Evolutionary conservation across 805 yeast genomes (phyloP), one percentile per base, ranked within the genome.

Genomic region (Candida endomychidarum): DNA sequence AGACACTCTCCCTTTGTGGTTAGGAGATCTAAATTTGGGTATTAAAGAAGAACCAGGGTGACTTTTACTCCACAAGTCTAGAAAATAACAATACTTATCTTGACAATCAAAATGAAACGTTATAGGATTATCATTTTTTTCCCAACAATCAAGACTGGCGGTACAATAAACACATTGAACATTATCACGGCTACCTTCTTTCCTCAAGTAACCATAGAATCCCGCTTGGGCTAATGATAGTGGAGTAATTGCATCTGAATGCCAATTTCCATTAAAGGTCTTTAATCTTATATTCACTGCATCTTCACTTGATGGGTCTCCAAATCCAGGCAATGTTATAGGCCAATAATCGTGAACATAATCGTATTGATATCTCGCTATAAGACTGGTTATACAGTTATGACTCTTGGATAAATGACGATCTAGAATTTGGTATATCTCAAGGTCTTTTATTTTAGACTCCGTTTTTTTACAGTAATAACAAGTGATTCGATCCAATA

Each of bases 51-150:
- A 32, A 14, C 4, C 25, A 4, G 35, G 19, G 12, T 32, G 35
- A 10, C 10, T 19, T 32, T 34, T 14, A 17, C 22, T 24, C 28
- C 29, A 34, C 15, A 34, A 24, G 8, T 34, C 29, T 17, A 34
- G 19, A 18, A 34, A 34, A 21, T 23, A 34, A 34, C 37, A 34
- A 32, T 32, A 32, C 12, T 35, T 18, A 12, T 35, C 25, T 25
- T 25, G 32, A 30, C 55, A 54, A 12, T 38, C 57, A 47, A 33
- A 52, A 53, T 85, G 93, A 47, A 80, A 88, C 8, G 41, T 65
- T 7, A 71, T 43, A 0, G 90, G 91, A 42, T 75, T 78, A 58
- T 86, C 93, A 2, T 64, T 70, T 1, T 60, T 54, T 42, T 76
- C 85, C 90, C 91, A 84, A 19, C 56, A 57, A 33, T 63, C 67